Evolutionary conservation across 495 filamentous ascomycete genomes (phyloP).

Genomic region (Talaromyces stipitatus): DNA sequence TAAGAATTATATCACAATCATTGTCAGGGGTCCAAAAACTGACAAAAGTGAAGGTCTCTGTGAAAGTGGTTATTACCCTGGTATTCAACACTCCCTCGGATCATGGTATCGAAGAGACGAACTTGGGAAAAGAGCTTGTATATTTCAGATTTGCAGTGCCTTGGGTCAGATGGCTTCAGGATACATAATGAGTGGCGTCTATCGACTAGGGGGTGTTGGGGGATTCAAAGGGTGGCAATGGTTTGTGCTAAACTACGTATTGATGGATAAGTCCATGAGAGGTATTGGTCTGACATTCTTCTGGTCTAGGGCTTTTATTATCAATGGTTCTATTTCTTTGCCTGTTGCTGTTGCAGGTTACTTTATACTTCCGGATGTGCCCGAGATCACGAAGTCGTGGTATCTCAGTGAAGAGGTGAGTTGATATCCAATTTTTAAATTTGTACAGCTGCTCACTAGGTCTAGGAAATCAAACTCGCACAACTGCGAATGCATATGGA

Average conservation of each 20-base stretch:
- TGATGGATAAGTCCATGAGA: conserved; percentile 14
- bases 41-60: conserved; percentile 24
- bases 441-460: background rate
- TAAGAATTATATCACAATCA: conserved; percentile 20
- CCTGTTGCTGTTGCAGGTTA: conserved; percentile 47
- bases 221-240: conserved; percentile 45
- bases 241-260: conserved; percentile 10
- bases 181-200: conserved; percentile 50
- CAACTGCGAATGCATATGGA: conserved; percentile 41
- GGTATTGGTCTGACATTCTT: background rate
- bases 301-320: conserved; percentile 29
- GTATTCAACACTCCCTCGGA: conserved; percentile 39
- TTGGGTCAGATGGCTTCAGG: conserved; percentile 52
- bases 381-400: conserved; percentile 51
- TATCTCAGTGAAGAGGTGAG: conserved; percentile 32
- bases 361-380: conserved; percentile 54
- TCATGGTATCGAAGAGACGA: conserved; percentile 48
- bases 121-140: conserved; percentile 51
- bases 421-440: background rate
- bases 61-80: conserved; percentile 39
- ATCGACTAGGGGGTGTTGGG: conserved; percentile 35
- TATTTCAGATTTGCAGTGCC: conserved; percentile 50
- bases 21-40: conserved; percentile 21
- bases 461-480: conserved; percentile 36
- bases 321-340: conserved; percentile 40